Evolutionary conservation across 176 grass and related monocot species (phyloP).

Genomic region (Cenchrus purpureus): DNA sequence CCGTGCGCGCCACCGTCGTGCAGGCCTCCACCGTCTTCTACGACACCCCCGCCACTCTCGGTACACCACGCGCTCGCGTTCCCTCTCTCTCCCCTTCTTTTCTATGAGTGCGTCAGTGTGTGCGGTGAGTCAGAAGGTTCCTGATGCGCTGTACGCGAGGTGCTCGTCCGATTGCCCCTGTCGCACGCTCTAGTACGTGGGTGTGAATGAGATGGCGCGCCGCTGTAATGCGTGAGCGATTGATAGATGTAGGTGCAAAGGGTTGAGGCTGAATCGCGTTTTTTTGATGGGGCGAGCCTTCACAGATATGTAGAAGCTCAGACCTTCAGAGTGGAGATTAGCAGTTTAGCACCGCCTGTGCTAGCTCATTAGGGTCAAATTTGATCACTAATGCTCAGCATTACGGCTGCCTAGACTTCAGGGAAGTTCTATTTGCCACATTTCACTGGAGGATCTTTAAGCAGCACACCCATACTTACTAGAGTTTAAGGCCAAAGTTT

Average conservation of each 20-base stretch:
- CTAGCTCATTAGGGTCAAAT: not conserved
- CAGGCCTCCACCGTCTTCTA: slow-evolving; percentile 92
- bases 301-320: not conserved
- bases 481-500: slow-evolving; percentile 5
- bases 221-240: not conserved
- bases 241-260: not conserved
- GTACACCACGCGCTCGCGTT: not conserved
- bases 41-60: slow-evolving; percentile 86
- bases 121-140: not conserved
- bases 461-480: not conserved
- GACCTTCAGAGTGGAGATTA: too few species aligned
- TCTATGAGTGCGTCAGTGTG: not conserved
- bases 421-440: not conserved
- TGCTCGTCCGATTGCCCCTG: slow-evolving; percentile 35
- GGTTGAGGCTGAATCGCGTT: not conserved
- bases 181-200: not conserved
- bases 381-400: not conserved
- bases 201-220: not conserved
- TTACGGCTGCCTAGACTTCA: not conserved
- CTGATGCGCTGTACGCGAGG: not conserved
- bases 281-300: not conserved
- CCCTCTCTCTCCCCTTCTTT: not conserved
- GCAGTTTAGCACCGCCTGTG: not conserved
- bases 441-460: not conserved
- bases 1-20: slow-evolving; percentile 87